Evolutionary conservation across 2,329 filamentous ascomycete species (phyloP).

Genomic region (Chalaropsis thielavioides): DNA sequence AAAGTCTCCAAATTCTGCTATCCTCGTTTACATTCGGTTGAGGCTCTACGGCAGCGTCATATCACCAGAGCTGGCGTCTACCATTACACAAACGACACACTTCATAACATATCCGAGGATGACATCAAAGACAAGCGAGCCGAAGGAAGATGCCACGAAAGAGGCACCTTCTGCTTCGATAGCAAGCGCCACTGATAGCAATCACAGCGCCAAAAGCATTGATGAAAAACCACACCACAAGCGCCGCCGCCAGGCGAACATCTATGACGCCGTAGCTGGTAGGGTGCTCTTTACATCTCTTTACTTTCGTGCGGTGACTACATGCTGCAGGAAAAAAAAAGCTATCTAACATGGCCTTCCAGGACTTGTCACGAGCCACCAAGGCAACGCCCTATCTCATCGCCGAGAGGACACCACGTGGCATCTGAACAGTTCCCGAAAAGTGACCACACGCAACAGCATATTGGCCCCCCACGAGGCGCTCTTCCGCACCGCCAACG

Average conservation of each 20-base stretch:
- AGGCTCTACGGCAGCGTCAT: background rate
- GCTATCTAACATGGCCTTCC: background rate
- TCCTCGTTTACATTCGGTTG: background rate
- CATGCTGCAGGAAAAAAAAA: background rate
- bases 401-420: conserved; percentile 1
- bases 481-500: conserved; percentile 49
- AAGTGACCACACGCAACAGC: background rate
- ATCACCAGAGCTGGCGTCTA: background rate
- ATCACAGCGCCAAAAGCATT: background rate
- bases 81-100: background rate
- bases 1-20: background rate
- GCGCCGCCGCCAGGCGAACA: conserved; percentile 32
- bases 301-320: background rate
- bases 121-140: background rate
- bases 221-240: background rate
- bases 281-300: conserved; percentile 18
- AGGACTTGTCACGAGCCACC: conserved; percentile 14
- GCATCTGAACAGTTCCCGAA: background rate
- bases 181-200: too few species aligned
- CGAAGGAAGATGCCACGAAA: background rate
- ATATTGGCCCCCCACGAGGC: conserved; percentile 53
- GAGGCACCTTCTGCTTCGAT: background rate
- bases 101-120: background rate
- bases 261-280: conserved; percentile 66
- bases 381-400: background rate